Conservation (phyloP, 2,329 filamentous ascomycete genomes). For the Aspergillus thermomutatus region DNA sequence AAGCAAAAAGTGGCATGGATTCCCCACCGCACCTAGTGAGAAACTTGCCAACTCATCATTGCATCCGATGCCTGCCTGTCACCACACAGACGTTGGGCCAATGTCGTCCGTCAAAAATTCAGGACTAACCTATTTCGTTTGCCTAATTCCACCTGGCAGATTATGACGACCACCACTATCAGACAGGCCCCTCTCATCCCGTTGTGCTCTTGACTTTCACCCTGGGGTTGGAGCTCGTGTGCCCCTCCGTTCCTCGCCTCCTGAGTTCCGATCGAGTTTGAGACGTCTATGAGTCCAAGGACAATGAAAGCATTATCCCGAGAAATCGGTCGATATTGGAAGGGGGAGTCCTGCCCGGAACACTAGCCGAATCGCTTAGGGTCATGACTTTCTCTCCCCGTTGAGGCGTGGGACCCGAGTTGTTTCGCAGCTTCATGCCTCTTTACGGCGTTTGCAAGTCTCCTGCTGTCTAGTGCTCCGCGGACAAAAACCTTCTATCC, state of each 20-base stretch:
- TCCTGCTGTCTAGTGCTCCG: not conserved
- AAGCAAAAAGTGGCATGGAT: slow-evolving; percentile 45
- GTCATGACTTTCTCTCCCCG: slow-evolving; percentile 13
- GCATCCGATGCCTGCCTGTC: slow-evolving; percentile 55
- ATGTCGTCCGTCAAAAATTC: slow-evolving; percentile 12
- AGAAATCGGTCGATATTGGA: slow-evolving; percentile 13
- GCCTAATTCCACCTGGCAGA: slow-evolving; percentile 8
- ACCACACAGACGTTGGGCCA: slow-evolving; percentile 18
- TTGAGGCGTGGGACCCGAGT: not conserved
- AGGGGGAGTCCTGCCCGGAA: slow-evolving; percentile 7
- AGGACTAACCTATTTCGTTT: slow-evolving; percentile 2
- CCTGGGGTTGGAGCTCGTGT: not conserved
- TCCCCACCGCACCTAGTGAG: slow-evolving; percentile 37
- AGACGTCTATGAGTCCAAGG: not conserved
- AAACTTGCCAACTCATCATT: slow-evolving; percentile 70
- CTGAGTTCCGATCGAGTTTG: not conserved
- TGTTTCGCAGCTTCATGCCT: not conserved
- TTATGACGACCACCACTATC: slow-evolving; percentile 1
- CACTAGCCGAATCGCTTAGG: slow-evolving; percentile 13
- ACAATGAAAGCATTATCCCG: slow-evolving; percentile 3
- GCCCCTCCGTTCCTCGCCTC: not conserved
- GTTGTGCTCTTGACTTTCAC: not conserved
- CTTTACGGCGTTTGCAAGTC: not conserved
- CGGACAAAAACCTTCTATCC: not conserved
- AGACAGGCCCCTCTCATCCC: not conserved